These are phyloP conservation scores for Domatiomyces catenatus DNA, from an alignment of 2,329 filamentous ascomycete genomes.

Conservation along the genomic window DNA sequence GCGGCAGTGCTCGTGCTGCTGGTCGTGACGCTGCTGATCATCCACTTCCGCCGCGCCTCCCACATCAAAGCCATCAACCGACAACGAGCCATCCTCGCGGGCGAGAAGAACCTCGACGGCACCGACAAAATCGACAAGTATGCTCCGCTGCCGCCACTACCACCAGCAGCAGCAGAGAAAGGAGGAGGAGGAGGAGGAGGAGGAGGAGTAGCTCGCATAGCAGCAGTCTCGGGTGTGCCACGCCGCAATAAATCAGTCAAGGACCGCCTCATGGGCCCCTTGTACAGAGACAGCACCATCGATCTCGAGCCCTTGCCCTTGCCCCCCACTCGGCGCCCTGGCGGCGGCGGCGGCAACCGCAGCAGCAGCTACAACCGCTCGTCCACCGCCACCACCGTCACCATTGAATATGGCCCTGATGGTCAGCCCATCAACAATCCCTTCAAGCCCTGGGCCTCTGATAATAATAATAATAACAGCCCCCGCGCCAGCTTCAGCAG, in stretches of 20 bases:
- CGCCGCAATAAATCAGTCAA: slow-evolving; percentile 17
- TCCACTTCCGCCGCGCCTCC: slow-evolving; percentile 13
- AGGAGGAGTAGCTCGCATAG: neutral
- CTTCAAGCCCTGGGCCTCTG: slow-evolving; percentile 11
- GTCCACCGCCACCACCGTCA: slow-evolving; percentile 10
- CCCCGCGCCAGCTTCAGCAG: slow-evolving; percentile 17
- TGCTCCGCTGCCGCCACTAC: neutral
- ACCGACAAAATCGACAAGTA: slow-evolving; percentile 15
- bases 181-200: neutral
- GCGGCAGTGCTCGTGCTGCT: slow-evolving; percentile 9
- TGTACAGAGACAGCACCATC: slow-evolving; percentile 17
- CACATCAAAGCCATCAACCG: slow-evolving; percentile 13
- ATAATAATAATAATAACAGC: slow-evolving; percentile 13
- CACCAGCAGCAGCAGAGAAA: slow-evolving; percentile 1
- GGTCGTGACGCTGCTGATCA: slow-evolving; percentile 12
- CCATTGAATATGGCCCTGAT: slow-evolving; percentile 5
- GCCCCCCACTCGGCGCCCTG: neutral
- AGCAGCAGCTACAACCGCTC: slow-evolving; percentile 6
- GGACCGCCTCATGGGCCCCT: slow-evolving; percentile 16
- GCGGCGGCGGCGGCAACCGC: neutral
- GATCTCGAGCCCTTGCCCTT: slow-evolving; percentile 14
- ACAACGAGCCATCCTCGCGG: slow-evolving; percentile 14
- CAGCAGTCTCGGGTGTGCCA: slow-evolving; percentile 6
- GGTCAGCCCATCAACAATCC: slow-evolving; percentile 8
- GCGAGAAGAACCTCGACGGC: slow-evolving; percentile 17